phyloP scores from a whole-genome alignment of 257 asterid species.

The Buddleja alternifolia region DNA sequence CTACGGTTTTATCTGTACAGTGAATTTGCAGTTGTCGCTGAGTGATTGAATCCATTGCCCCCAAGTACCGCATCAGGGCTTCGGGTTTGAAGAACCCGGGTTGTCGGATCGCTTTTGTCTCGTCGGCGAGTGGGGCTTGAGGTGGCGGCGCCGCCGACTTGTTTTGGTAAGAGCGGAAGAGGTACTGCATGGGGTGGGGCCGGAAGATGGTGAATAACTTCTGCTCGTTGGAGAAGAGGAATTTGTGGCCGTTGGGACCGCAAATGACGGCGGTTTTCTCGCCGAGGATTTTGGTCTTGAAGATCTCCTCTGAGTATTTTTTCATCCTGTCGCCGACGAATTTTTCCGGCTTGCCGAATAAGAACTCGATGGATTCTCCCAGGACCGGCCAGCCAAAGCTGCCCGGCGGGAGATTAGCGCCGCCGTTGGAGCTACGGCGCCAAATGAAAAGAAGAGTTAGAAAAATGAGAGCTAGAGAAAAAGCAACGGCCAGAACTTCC shows the following conservation, averaged over 20 bases:
- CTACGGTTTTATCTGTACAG: constrained; percentile 40
- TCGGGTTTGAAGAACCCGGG: constrained; percentile 75
- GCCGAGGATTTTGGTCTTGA: constrained; percentile 69
- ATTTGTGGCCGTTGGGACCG: constrained; percentile 72
- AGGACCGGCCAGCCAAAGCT: constrained; percentile 75
- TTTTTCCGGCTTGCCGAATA: constrained; percentile 61
- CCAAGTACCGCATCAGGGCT: constrained; percentile 53
- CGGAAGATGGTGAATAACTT: constrained; percentile 61
- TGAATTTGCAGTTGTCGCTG: constrained; percentile 42
- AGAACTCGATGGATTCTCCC: constrained; percentile 60
- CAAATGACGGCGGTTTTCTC: constrained; percentile 77
- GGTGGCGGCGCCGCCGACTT: constrained; percentile 22
- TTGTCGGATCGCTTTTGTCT: constrained; percentile 46
- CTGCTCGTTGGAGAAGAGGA: constrained; percentile 68
- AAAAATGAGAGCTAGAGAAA: constrained; percentile 28
- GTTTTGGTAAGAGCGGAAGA: constrained; percentile 60
- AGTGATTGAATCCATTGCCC: constrained; percentile 46
- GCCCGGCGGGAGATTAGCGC: constrained; percentile 62
- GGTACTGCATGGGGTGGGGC: constrained; percentile 61
- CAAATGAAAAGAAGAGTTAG: constrained; percentile 23
- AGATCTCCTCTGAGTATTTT: constrained; percentile 58
- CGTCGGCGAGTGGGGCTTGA: constrained; percentile 25
- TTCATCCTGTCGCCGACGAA: constrained; percentile 64
- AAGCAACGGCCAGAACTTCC: constrained; percentile 36
- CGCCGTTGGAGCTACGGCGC: constrained; percentile 20